Base-by-base conservation (phyloP, 768 basidiomycete species). In the Boletus tylopilopsis region DNA sequence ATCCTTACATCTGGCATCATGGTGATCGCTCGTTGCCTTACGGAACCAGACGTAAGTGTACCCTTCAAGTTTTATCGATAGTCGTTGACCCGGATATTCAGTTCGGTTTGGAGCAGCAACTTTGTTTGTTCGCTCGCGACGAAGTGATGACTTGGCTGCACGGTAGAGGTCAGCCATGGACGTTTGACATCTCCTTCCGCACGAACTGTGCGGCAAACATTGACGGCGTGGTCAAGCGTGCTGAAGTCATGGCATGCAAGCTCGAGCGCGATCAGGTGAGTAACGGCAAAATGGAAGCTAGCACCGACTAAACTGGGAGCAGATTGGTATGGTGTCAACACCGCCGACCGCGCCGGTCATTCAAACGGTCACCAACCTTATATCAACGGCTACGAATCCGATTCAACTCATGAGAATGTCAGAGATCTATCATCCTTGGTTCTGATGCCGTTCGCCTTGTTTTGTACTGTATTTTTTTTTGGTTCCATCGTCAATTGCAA, bases 61-160 rank as follows among this genome's bases (percentile, higher is more conserved):
- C 34, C 24, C 19, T 49, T 37, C 34, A 9, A 5, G 45, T 43
- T 7, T 1, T 30, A 30, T 3, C 10, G 9, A 1, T 8, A 16
- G 6, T 39, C 6, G 23, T 37, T 58, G 34, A 55, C 47, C 41
- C 46, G 5, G 35, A 38, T 6, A 12, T 36, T 9, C 56, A 95
- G 89, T 94, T 86, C 65, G 92, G 97, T 54, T 73, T 99, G 52
- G 94, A 96, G 54, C 88, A 92, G 59, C 90, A 92, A 50, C 78
- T 99, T 5, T 89, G 88, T 55, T 74, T 99, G 45, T 95, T 95
- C 64, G 82, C 90, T 23, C 81, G 94, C 36, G 96, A 99, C 62
- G 96, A 99, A 70, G 88, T 97, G 38, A 76, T 84, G 58, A 76
- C 79, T 11, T 91, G 89, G 88, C 64, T 88, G 53, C 72, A 76